Evolutionary conservation across 257 asterid genomes (phyloP).

Genomic region (Solanum chmielewskii): DNA sequence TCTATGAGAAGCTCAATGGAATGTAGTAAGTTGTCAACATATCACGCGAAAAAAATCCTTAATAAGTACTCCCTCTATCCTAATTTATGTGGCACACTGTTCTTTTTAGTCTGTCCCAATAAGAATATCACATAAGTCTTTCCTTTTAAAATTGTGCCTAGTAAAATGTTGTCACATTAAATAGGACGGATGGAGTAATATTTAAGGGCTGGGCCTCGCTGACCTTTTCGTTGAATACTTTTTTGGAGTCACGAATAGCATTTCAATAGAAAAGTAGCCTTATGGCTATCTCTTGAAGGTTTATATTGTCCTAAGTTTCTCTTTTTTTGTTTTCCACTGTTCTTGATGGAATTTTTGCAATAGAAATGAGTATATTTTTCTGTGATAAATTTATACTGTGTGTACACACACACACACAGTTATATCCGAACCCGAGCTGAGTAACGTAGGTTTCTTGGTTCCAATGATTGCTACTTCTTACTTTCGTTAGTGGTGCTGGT

Average conservation of each 20-base stretch:
- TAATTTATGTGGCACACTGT: background rate
- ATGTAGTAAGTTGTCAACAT: background rate
- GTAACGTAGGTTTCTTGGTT: background rate
- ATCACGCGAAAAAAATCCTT: background rate
- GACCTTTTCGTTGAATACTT: background rate
- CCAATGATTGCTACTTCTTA: background rate
- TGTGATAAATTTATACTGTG: background rate
- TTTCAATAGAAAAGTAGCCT: background rate
- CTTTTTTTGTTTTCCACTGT: background rate
- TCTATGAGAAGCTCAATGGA: background rate
- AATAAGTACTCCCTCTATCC: background rate
- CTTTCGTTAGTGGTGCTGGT: background rate
- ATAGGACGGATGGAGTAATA: background rate
- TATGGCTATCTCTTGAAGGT: background rate
- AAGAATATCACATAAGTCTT: background rate
- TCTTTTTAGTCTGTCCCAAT: background rate
- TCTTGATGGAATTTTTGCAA: background rate
- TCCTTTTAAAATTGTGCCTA: background rate
- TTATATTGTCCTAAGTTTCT: background rate
- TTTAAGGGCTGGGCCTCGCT: background rate
- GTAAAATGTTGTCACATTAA: background rate
- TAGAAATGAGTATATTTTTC: background rate
- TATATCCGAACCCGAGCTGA: background rate
- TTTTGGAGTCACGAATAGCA: background rate
- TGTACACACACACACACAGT: background rate